Base-by-base conservation (phyloP, 495 filamentous ascomycete genomes). In the Sordaria brevicollis region DNA sequence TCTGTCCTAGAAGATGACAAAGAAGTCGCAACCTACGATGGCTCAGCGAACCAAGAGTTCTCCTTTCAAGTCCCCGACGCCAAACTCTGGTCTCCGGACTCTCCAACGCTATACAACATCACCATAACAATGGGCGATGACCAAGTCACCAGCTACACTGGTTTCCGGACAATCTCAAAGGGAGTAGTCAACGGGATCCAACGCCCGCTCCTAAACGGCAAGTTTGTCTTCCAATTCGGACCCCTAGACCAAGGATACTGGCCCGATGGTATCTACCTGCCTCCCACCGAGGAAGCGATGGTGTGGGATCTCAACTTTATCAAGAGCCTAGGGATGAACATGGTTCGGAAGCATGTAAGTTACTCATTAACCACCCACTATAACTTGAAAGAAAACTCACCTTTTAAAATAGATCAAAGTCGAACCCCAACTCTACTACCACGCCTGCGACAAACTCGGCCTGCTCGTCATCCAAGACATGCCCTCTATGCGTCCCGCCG, bases 201-300 rank as follows among this genome's bases (percentile, higher is more conserved):
- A 36, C 85, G 89, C 0, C 87, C 87, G 0, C 74, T 90, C 13
- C 72, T 91, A 57, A 91, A 91, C 71, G 88, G 87, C 21, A 81
- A 90, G 70, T 89, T 89, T 66, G 78, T 86, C 10, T 91, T 90
- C 78, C 81, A 84, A 71, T 90, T 91, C 67, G 88, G 88, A 13
- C 90, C 89, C 0, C 79, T 91, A 3, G 89, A 91, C 67, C 88
- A 91, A 71, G 89, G 89, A 17, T 90, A 83, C 76, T 91, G 88
- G 89, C 89, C 89, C 0, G 89, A 91, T 72, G 89, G 89, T 0
- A 77, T 91, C 29, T 85, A 90, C 71, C 80, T 83, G 0, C 84
- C 89, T 0, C 89, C 89, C 0, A 89, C 80, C 21, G 74, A 78
- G 2, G 87, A 90, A 68, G 89, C 89, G 0, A 90, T 91, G 89